A percentile compares a stretch with the other conserved stretches of the same genome.
phyloP scores from a whole-genome alignment of 2,329 filamentous ascomycete species.

The Phaeoacremonium minimum region DNA sequence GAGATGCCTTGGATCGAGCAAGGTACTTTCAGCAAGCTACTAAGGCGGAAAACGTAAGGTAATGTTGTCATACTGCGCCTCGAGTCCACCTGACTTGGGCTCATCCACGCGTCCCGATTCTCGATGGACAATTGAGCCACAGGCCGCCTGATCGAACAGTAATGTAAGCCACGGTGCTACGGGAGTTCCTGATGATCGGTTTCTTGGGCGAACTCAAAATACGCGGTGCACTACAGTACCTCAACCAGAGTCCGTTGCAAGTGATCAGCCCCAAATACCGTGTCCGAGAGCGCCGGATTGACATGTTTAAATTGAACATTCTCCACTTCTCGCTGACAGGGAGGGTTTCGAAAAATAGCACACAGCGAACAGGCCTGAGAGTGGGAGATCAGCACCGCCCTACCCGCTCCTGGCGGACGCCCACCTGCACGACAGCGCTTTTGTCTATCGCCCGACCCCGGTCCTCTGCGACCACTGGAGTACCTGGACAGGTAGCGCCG shows the following conservation, averaged over 20 bases:
- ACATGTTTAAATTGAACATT: neutral
- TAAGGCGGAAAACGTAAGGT: no score
- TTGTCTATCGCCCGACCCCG: neutral
- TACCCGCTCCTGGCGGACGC: slow-evolving; percentile 7
- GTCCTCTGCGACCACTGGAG: no score
- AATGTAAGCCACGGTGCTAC: neutral
- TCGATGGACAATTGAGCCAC: neutral
- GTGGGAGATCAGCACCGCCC: slow-evolving; percentile 10
- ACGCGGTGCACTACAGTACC: no score
- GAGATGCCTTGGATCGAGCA: no score
- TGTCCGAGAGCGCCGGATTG: neutral
- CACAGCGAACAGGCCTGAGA: neutral
- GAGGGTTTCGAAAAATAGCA: slow-evolving; percentile 4
- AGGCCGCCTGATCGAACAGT: neutral
- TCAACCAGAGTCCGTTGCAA: no score
- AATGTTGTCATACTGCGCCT: no score
- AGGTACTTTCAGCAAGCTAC: no score
- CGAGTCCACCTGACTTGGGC: no score
- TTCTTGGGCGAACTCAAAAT: no score
- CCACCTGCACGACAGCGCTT: neutral
- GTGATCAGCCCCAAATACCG: neutral
- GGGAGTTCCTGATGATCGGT: no score
- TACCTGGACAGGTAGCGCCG: no score
- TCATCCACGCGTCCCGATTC: no score
- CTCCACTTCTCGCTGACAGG: neutral